Evolutionary conservation across 1,284 basidiomycete genomes (phyloP), one percentile per base, ranked within the genome.

Genomic region (Ustilago crameri): DNA sequence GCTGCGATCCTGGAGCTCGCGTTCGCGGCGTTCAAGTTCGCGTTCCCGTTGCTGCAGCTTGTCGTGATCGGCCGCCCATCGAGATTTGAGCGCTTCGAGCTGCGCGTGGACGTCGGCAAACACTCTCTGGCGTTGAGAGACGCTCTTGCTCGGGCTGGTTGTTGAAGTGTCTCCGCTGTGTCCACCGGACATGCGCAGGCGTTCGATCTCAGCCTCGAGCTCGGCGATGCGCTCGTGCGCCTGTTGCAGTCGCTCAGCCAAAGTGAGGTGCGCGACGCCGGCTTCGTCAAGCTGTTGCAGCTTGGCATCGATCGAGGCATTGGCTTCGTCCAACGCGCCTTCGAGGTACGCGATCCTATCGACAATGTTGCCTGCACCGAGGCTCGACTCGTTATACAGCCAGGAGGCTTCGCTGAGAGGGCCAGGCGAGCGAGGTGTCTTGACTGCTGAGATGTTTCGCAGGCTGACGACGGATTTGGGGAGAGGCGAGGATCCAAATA

Each of bases 371-470:
- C 52, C 57, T 14, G 69, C 70, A 8, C 71, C 75, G 14, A 78
- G 57, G n/a, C 72, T 76, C 22, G 76, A 75, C 18, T 79, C 69
- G 44, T 70, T 70, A 65, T 74, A 64, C 1, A 75, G 60, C 72
- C 72, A 75, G 5, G 72, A 75, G 10, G 69, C 67, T 20, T 71
- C 64, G 45, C 70, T 73, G 42, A 73, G 63, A 24, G 60, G 57
- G 22, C 60, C 70, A 0, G 70, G 70, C 3, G 70, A 73, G 17
- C 70, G 49, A 32, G 70, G 70, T 17, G 70, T 73, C 54, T 59
- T 64, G 49, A 63, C 47, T 7, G 65, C 65, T 9, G 64, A 68
- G 26, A 69, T 54, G 51, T 73, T 64, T 30, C 65, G 53, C 18
- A 73, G 45, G 50, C 61, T 73, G 53, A 65, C 46, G 22, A 73